Conservation (phyloP, 768 basidiomycete genomes). For the Termitomyces sp. region DNA sequence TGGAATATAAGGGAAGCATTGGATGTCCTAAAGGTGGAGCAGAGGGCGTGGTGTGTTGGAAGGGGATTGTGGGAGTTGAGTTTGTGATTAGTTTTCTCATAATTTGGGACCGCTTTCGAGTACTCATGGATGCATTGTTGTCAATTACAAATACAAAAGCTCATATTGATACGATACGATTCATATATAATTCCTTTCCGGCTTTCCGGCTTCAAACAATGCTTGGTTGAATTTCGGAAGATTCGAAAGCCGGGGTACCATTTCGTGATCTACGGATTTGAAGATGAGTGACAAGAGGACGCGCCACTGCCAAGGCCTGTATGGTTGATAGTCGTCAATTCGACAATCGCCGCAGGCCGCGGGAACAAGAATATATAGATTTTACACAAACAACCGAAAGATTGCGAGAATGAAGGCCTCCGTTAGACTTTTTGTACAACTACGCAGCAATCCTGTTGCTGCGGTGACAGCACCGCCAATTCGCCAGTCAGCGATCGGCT, state of each 20-base stretch:
- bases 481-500: not conserved
- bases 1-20: constrained; percentile 65
- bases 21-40: constrained; percentile 34
- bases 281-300: not conserved
- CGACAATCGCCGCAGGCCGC: not conserved
- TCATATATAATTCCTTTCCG: not conserved
- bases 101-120: not conserved
- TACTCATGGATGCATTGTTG: not conserved
- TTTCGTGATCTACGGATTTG: not conserved
- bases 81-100: constrained; percentile 7
- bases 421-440: not conserved
- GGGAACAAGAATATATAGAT: too few relatives aligned
- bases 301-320: not conserved
- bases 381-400: not conserved
- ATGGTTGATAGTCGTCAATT: too few relatives aligned
- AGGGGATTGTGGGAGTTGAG: constrained; percentile 36
- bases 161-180: not conserved
- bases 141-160: not conserved
- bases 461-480: too few relatives aligned
- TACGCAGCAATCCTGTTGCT: constrained; percentile 1
- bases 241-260: not conserved
- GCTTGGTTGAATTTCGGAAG: not conserved
- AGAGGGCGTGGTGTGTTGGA: constrained; percentile 31
- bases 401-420: not conserved
- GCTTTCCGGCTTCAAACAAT: not conserved